Base-by-base conservation (phyloP, 2,329 filamentous ascomycete species). In the Sordariomycetes sp. region DNA sequence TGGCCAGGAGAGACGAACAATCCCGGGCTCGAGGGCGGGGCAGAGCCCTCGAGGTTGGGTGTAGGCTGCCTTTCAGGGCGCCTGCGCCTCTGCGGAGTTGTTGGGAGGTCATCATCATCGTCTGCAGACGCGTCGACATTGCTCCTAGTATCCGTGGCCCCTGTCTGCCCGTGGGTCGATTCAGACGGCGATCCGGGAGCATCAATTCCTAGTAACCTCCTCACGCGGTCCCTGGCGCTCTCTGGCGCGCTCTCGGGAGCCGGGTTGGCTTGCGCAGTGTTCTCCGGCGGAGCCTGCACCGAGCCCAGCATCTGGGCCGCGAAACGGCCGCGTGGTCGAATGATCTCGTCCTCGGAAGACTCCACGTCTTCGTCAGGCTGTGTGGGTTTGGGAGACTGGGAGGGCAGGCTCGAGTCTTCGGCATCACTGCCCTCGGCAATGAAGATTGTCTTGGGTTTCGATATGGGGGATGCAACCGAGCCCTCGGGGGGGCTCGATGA, bases 271-370 rank as follows among this genome's bases (percentile, higher is more conserved):
- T 53, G 25, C 6, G 48, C 14, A 7, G 46, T 16, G 12, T 53
- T 28, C 28, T 58, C 20, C 55, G 54, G 48, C 63, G 63, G 10
- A 63, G 67, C 7, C 43, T 62, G 54, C 24, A 60, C 59, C 35
- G 61, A 63, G 50, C 68, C 78, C 61, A 80, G 78, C 78, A 90
- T 83, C 56, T 82, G 77, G 18, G 86, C 78, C 14, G 86, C 86
- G 63, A 89, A 75, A 57, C 81, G 79, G 25, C 86, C 86, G 58
- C 79, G 78, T 0, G 87, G 87, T 52, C 75, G 74, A 2, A 78
- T 50, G 62, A 67, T 55, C 48, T 68, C 69, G 8, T 69, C 67
- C 51, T 68, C 68, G 2, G 65, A 66, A 60, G 59, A 56, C 50
- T 35, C 28, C 25, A 57, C 25, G 11, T 54, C 56, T 18, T 53